phyloP scores from a whole-genome alignment of 495 filamentous ascomycete species.

The Darksidea phi region DNA sequence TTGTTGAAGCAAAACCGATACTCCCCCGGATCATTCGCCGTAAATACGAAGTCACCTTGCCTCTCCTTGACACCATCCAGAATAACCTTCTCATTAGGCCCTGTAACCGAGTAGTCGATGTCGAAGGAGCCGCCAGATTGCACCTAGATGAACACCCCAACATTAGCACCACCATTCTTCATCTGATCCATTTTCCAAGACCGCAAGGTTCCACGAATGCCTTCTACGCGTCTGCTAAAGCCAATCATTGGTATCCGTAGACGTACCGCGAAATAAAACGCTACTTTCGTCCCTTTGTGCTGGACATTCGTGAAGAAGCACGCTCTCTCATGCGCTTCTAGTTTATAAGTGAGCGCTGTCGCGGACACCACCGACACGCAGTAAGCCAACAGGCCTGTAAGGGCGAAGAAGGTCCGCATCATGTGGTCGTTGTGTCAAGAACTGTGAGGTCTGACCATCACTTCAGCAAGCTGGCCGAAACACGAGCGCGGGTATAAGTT shows the following conservation, averaged over 20 bases:
- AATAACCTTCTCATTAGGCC: conserved; percentile 78
- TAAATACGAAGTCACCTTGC: conserved; percentile 98
- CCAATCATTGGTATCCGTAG: not conserved
- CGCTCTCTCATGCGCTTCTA: conserved; percentile 84
- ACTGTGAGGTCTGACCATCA: too few species aligned
- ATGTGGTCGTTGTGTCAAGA: not conserved
- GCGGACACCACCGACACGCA: conserved; percentile 61
- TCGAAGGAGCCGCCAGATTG: conserved; percentile 97
- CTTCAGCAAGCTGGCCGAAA: too few species aligned
- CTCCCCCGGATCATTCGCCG: conserved; percentile 86
- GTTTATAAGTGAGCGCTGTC: conserved; percentile 93
- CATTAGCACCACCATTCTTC: not conserved
- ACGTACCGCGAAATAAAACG: conserved; percentile 97
- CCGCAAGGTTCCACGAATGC: too few species aligned
- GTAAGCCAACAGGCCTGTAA: conserved; percentile 61
- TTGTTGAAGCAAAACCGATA: conserved; percentile 99
- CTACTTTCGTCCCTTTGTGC: conserved; percentile 76
- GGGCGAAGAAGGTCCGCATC: conserved; percentile 36
- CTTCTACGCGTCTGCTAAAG: too few species aligned
- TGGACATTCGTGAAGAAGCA: conserved; percentile 88
- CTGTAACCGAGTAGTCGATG: conserved; percentile 85
- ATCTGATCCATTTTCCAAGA: conserved; percentile 4
- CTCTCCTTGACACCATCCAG: conserved; percentile 87
- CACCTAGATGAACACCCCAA: conserved; percentile 55
- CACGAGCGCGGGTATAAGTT: too few species aligned